Conservation (phyloP, 768 basidiomycete species). For the Dentipellis fragilis region DNA sequence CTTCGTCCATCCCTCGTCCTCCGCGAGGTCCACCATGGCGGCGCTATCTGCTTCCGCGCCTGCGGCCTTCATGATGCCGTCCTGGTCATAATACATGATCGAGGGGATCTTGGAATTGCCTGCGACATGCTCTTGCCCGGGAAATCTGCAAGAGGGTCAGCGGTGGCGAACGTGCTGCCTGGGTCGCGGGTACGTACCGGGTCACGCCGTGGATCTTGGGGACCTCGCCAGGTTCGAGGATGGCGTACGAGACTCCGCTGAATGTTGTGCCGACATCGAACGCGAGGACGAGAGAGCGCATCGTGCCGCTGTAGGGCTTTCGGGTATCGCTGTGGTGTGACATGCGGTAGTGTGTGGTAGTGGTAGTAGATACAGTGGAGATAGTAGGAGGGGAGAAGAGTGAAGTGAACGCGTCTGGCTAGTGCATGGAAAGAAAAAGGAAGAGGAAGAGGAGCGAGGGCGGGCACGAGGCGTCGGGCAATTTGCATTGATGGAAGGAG, state of each 20-base stretch:
- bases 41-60: constrained; percentile 70
- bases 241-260: constrained; percentile 75
- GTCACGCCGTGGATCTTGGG: constrained; percentile 78
- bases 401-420: neutral
- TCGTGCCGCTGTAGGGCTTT: constrained; percentile 60
- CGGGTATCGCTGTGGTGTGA: constrained; percentile 53
- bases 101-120: constrained; percentile 81
- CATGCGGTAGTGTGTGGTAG: constrained; percentile 19
- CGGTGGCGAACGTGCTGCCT: neutral
- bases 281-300: constrained; percentile 62
- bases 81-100: constrained; percentile 60
- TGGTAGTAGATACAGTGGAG: neutral
- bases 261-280: constrained; percentile 81
- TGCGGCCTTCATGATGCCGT: constrained; percentile 57
- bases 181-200: constrained; percentile 32
- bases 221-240: constrained; percentile 72
- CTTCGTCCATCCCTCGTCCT: constrained; percentile 71
- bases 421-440: neutral
- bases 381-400: neutral
- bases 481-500: neutral
- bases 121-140: constrained; percentile 78
- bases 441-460: neutral
- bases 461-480: constrained; percentile 1
- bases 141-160: constrained; percentile 39
- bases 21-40: constrained; percentile 49